Evolutionary conservation across 306 rosid species (phyloP).

Genomic region (Oemleria cerasiformis): DNA sequence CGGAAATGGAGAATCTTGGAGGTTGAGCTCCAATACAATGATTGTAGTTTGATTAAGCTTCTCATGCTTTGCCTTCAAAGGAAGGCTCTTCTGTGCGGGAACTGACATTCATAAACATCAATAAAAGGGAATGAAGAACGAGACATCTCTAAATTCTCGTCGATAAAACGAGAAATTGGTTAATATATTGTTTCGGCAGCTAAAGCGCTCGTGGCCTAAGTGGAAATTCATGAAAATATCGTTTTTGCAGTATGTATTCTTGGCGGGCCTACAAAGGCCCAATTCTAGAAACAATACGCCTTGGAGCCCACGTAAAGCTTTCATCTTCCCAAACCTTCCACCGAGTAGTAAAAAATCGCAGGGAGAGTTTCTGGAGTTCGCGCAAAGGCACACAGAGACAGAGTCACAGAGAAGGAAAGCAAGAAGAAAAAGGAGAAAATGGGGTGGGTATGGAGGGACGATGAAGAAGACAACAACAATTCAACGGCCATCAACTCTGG

Average conservation of each 20-base stretch:
- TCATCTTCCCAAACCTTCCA: background rate
- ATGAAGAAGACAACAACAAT: constrained; percentile 20
- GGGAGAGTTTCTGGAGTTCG: background rate
- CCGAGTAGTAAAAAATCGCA: background rate
- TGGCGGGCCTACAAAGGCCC: background rate
- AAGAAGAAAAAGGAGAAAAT: constrained; percentile 18
- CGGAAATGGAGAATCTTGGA: constrained; percentile 15
- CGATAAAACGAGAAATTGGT: fast-evolving
- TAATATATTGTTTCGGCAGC: fast-evolving
- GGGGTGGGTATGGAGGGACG: constrained; percentile 82
- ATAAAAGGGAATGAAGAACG: background rate
- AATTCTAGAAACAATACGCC: background rate
- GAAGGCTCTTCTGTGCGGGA: background rate
- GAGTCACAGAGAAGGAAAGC: background rate
- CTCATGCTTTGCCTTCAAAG: constrained; percentile 22
- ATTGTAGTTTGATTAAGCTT: constrained; percentile 20
- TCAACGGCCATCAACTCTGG: constrained; percentile 17
- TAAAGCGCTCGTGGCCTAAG: constrained; percentile 36
- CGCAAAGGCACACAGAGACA: background rate
- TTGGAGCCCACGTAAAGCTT: background rate
- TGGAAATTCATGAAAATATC: no score
- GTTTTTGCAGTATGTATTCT: no score
- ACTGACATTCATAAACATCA: background rate
- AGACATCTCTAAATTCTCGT: fast-evolving
- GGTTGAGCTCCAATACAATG: constrained; percentile 14